Percentiles rank a stretch among this genome's conserved stretches.
Conservation (phyloP, 2,329 filamentous ascomycete species). For the Colletotrichum sp. region DNA sequence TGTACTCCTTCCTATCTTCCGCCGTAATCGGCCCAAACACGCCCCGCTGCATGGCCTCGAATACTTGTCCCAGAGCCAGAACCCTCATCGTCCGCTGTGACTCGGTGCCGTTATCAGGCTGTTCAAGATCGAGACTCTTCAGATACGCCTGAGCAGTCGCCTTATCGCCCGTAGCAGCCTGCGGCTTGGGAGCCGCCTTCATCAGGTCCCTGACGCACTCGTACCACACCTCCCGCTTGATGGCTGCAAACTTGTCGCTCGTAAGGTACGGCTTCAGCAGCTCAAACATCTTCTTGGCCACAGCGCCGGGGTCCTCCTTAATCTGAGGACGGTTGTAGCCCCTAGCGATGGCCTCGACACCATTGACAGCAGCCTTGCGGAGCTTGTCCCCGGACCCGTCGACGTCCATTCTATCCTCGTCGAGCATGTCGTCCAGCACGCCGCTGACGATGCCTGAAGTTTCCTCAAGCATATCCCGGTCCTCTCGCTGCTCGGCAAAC, state of each 20-base stretch:
- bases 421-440: constrained; percentile 62
- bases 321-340: constrained; percentile 52
- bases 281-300: constrained; percentile 45
- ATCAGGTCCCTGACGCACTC: constrained; percentile 53
- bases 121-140: constrained; percentile 50
- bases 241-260: constrained; percentile 40
- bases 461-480: constrained; percentile 73
- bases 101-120: constrained; percentile 54
- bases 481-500: constrained; percentile 70
- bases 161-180: constrained; percentile 19
- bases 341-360: constrained; percentile 53
- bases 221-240: constrained; percentile 60
- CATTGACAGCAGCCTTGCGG: constrained; percentile 52
- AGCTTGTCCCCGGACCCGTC: constrained; percentile 54
- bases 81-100: constrained; percentile 53
- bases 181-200: constrained; percentile 37
- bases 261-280: constrained; percentile 46
- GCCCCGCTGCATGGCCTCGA: constrained; percentile 46
- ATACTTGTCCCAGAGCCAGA: constrained; percentile 48
- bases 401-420: constrained; percentile 73
- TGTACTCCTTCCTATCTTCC: constrained; percentile 25
- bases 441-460: constrained; percentile 68
- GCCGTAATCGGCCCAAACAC: constrained; percentile 40
- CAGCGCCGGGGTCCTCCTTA: constrained; percentile 36
- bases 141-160: constrained; percentile 43